phyloP scores from a whole-genome alignment of 345 rosid species.

The Ailanthus altissimus region DNA sequence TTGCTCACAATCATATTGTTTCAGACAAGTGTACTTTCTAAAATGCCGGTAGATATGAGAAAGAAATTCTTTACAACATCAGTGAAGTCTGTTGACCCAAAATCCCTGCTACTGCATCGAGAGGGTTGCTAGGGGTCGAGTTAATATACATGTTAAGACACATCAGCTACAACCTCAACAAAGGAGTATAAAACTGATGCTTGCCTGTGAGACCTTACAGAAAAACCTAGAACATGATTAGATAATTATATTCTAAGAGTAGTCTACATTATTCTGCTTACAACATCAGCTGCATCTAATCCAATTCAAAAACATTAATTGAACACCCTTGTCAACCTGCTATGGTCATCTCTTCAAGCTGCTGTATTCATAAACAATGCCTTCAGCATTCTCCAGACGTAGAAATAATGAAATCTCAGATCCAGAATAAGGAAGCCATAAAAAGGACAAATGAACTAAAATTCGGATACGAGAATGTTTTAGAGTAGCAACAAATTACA shows the following conservation, averaged over 20 bases:
- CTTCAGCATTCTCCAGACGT: background rate
- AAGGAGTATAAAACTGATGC: background rate
- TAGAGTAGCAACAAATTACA: background rate
- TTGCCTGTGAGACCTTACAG: background rate
- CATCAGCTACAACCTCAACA: background rate
- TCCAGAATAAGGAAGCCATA: background rate
- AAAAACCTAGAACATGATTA: background rate
- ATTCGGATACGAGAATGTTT: background rate
- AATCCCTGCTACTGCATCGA: background rate
- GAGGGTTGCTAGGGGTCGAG: background rate
- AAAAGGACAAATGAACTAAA: background rate
- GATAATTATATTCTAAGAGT: background rate
- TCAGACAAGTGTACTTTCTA: background rate
- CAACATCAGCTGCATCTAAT: background rate
- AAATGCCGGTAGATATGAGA: background rate
- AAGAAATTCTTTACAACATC: background rate
- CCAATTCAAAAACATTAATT: background rate
- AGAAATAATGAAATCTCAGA: background rate
- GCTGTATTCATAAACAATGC: background rate
- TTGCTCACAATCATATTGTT: background rate
- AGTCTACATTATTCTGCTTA: background rate
- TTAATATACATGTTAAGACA: background rate
- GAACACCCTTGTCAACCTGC: background rate
- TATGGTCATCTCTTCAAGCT: background rate
- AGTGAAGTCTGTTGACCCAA: background rate